Conservation (phyloP, 495 filamentous ascomycete genomes). For the Oleoguttula mirabilis region DNA sequence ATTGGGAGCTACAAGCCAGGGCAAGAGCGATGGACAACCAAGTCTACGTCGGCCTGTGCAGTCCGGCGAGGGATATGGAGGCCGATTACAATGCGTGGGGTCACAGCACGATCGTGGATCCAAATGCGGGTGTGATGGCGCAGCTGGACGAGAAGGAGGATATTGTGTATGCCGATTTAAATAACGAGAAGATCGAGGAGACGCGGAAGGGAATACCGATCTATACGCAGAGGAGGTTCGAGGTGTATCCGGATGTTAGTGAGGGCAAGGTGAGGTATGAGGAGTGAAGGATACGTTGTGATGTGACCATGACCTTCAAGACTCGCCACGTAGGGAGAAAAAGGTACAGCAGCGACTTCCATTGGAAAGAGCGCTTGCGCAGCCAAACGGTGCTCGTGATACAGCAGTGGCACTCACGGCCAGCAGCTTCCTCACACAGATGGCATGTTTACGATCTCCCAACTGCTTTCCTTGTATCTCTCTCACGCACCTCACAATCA, state of each 20-base stretch:
- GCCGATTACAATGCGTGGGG: slow-evolving; percentile 84
- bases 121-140: slow-evolving; percentile 68
- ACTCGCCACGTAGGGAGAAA: no score
- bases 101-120: slow-evolving; percentile 77
- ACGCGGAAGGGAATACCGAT: slow-evolving; percentile 77
- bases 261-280: slow-evolving; percentile 30
- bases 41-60: slow-evolving; percentile 84
- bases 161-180: slow-evolving; percentile 64
- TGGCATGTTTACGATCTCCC: no score
- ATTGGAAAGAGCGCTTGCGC: no score
- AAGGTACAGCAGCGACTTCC: no score
- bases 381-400: no score
- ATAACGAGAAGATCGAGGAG: slow-evolving; percentile 57
- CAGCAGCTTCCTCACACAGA: no score
- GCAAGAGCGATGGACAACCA: slow-evolving; percentile 91
- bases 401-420: no score
- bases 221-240: slow-evolving; percentile 74
- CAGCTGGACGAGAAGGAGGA: slow-evolving; percentile 65
- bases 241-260: slow-evolving; percentile 90
- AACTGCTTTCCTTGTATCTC: no score
- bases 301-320: no score
- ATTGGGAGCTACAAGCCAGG: slow-evolving; percentile 75
- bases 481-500: no score
- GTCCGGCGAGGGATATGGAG: slow-evolving; percentile 67
- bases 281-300: no score